phyloP scores from a whole-genome alignment of 1,284 basidiomycete genomes.

The Ceratobasidium sp. region DNA sequence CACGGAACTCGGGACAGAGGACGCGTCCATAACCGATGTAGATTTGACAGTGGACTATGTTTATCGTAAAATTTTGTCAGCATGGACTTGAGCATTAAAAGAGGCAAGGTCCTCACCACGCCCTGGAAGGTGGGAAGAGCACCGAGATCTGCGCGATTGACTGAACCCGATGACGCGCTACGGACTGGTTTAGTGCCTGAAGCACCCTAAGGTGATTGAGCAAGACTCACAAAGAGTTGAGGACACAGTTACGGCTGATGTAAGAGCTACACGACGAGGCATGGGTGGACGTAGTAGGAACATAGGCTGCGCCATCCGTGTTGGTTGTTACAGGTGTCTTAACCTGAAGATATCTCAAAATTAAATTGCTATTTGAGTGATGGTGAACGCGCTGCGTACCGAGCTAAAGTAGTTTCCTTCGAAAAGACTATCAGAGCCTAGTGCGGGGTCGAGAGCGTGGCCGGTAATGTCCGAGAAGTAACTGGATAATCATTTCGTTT shows the following conservation, averaged over 20 bases:
- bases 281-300: not conserved
- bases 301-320: slow-evolving; percentile 2
- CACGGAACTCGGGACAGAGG: slow-evolving; percentile 22
- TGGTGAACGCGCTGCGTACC: not conserved
- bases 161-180: slow-evolving; percentile 14
- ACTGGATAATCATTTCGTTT: not conserved
- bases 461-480: slow-evolving; percentile 34
- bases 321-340: not conserved
- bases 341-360: not conserved
- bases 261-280: slow-evolving; percentile 3
- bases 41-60: slow-evolving; percentile 14
- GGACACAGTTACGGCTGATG: not conserved
- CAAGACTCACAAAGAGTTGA: not conserved
- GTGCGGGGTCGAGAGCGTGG: slow-evolving; percentile 33
- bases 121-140: slow-evolving; percentile 3
- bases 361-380: no score
- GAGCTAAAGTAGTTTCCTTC: slow-evolving; percentile 45
- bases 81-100: no score
- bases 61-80: no score
- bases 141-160: slow-evolving; percentile 21
- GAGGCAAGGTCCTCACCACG: not conserved
- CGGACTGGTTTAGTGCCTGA: not conserved
- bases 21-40: slow-evolving; percentile 38
- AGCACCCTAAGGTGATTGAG: no score
- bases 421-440: slow-evolving; percentile 7